phyloP scores from a whole-genome alignment of 73 alveolate genomes.

The Loxodes magnus region DNA sequence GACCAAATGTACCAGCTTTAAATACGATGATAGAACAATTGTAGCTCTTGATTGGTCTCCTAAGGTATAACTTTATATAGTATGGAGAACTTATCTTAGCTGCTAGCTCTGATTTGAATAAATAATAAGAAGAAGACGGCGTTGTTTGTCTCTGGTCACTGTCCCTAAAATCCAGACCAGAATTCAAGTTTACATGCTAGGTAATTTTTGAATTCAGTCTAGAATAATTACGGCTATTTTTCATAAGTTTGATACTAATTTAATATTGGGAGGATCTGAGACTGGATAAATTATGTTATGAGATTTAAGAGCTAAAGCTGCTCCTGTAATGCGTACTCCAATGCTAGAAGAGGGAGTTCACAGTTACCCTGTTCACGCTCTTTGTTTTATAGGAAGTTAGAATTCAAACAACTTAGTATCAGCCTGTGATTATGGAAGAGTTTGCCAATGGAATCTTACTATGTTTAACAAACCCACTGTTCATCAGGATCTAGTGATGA shows the following conservation, averaged over 20 bases:
- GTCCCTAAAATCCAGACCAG: constrained; percentile 66
- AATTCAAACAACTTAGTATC: constrained; percentile 72
- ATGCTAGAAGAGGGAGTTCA: constrained; percentile 51
- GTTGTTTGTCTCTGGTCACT: constrained; percentile 70
- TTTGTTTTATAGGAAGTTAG: constrained; percentile 68
- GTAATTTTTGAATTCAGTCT: constrained; percentile 15
- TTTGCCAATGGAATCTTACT: constrained; percentile 72
- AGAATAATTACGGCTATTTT: constrained; percentile 67
- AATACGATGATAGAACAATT: constrained; percentile 40
- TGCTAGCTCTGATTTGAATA: constrained; percentile 50
- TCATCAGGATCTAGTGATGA: constrained; percentile 49
- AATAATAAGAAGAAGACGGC: constrained; percentile 60
- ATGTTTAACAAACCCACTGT: constrained; percentile 63
- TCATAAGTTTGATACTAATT: constrained; percentile 56
- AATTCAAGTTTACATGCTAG: constrained; percentile 35
- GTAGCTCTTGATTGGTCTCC: constrained; percentile 81
- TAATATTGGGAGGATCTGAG: constrained; percentile 79
- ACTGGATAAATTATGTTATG: constrained; percentile 74
- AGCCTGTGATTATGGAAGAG: constrained; percentile 63
- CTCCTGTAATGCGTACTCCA: constrained; percentile 58
- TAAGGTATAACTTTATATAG: constrained; percentile 18
- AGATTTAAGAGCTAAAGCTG: constrained; percentile 65
- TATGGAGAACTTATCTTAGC: constrained; percentile 47
- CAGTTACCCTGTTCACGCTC: constrained; percentile 60
- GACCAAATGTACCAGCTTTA: constrained; percentile 10